Base-by-base conservation (phyloP, 1,284 basidiomycete species). In the Puccinia hordei region DNA sequence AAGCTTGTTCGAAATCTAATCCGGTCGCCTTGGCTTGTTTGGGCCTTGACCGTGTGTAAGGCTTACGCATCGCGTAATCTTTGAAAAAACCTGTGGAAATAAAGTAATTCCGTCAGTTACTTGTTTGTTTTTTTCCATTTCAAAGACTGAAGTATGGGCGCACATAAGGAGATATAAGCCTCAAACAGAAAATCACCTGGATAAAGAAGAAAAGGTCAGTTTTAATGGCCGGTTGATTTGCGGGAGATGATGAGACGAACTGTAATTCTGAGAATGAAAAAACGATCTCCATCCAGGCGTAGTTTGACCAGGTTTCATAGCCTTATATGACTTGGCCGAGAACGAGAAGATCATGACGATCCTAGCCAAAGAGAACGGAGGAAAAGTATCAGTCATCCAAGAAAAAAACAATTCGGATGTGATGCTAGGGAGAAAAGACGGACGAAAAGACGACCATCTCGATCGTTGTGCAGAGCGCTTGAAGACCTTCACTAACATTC, bases 291-390 rank as follows among this genome's bases (percentile, higher is more conserved):
- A 79, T 53, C 33, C 65, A 19, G 66, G 17, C 17, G 76, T 79
- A 30, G 35, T 66, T 27, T 49, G 30, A n/a, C 44, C 65, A 1
- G 76, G 68, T 8, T 71, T 61, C 53, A 79, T 41, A 8, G 30
- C 30, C 27, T 65, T 53, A 57, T 79, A 79, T 19, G 49, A 55
- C 55, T 72, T 49, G 22, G 61, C 66, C 10, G 76, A 71, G 30
- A 79, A 79, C 13, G 76, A 71, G 55, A 72, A 79, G 19, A 79
- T 79, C 76, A 79, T 79, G 53, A 79, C 55, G 30, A 79, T 46
- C 1, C 76, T 79, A 38, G 9, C 8, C 5, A 22, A n/a, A 33
- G 10, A 55, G 10, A 55, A 1, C 5, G 17, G 15, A 3, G 13
- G 17, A 59, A 9, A 30, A 49, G 33, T 4, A 10, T 30, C 10